A percentile compares a stretch with the other conserved stretches of the same genome.
Evolutionary conservation across 495 filamentous ascomycete genomes (phyloP).

Genomic region (Penicillium cinerascens): DNA sequence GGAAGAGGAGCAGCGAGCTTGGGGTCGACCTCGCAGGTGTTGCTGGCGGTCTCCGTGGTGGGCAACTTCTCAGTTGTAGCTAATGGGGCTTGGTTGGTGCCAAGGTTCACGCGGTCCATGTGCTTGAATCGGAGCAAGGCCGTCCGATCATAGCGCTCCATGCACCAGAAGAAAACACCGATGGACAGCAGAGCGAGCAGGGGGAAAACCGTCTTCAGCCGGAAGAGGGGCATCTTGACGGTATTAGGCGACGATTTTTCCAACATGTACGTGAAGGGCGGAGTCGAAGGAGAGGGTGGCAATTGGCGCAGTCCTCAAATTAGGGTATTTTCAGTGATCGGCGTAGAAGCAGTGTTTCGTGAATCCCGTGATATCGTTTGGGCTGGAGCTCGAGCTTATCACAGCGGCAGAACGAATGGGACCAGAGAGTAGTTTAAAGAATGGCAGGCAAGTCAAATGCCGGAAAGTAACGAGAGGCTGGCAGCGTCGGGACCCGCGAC

Average conservation of each 20-base stretch:
- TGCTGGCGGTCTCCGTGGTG: constrained; percentile 10
- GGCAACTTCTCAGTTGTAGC: constrained; percentile 18
- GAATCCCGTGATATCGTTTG: constrained; percentile 11
- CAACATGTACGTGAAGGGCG: constrained; percentile 31
- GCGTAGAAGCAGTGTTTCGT: background rate
- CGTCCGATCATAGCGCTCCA: constrained; percentile 44
- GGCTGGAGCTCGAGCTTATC: constrained; percentile 9
- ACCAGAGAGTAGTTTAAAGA: constrained; percentile 16
- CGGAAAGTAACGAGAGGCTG: constrained; percentile 32
- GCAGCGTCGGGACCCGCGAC: constrained; percentile 38
- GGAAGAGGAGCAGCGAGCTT: constrained; percentile 37
- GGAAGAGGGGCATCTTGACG: constrained; percentile 44
- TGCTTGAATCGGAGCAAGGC: constrained; percentile 42
- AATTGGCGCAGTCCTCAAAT: constrained; percentile 3
- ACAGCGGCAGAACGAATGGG: background rate
- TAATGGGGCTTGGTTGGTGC: constrained; percentile 12
- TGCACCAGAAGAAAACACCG: constrained; percentile 45
- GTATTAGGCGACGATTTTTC: constrained; percentile 31
- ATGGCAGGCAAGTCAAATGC: constrained; percentile 28
- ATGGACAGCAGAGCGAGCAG: constrained; percentile 43
- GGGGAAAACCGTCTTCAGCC: constrained; percentile 45
- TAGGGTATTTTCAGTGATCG: constrained; percentile 1
- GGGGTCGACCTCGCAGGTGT: constrained; percentile 38
- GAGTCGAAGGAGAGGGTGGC: background rate
- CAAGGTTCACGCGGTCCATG: constrained; percentile 28